phyloP scores from a whole-genome alignment of 768 basidiomycete genomes.

The Pulveroboletus ravenelii region DNA sequence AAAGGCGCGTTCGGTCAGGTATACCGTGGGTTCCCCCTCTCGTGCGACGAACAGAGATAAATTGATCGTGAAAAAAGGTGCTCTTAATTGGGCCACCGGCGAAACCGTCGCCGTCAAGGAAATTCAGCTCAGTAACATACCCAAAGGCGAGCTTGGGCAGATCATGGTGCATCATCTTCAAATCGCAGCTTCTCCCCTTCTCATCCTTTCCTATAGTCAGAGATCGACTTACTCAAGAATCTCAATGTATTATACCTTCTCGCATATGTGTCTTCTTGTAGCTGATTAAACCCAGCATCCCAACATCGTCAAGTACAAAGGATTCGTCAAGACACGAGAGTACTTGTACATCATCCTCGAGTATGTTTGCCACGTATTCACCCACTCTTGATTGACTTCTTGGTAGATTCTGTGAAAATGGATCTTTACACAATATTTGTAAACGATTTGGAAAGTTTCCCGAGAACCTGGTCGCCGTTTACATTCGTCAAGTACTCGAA shows the following conservation, averaged over 20 bases:
- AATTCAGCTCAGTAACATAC: conserved; percentile 90
- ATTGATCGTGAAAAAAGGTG: conserved; percentile 64
- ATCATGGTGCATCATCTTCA: conserved; percentile 69
- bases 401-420: conserved; percentile 92
- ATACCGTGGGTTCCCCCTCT: conserved; percentile 62
- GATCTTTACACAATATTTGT: conserved; percentile 89
- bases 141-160: conserved; percentile 88
- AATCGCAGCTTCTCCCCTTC: not conserved
- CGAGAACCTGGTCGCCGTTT: conserved; percentile 92
- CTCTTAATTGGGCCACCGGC: conserved; percentile 92
- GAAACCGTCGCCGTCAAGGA: conserved; percentile 99
- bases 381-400: conserved; percentile 6
- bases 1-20: conserved; percentile 98
- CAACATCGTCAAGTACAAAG: conserved; percentile 99
- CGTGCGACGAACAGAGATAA: conserved; percentile 51
- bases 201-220: conserved; percentile 53
- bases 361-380: conserved; percentile 38
- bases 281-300: conserved; percentile 57
- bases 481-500: conserved; percentile 93
- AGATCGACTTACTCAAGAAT: conserved; percentile 97
- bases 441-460: conserved; percentile 99
- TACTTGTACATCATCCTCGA: conserved; percentile 96
- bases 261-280: not conserved
- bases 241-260: conserved; percentile 62
- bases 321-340: conserved; percentile 92